These are phyloP conservation scores for Isatis lusitanica DNA, from an alignment of 441 rosid genomes.

Conservation along the genomic window DNA sequence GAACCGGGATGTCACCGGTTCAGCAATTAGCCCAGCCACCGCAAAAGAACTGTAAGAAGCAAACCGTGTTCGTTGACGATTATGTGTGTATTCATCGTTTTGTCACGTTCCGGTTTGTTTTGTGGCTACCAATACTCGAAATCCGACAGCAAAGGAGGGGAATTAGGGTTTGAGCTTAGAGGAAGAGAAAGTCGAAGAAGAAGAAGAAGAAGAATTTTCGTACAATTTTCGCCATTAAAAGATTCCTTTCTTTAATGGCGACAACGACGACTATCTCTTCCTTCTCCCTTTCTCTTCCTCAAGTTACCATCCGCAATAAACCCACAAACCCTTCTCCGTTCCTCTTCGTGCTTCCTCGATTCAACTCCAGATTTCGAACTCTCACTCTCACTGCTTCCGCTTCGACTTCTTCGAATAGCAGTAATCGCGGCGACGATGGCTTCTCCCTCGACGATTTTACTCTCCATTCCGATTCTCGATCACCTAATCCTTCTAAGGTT, in stretches of 20 bases:
- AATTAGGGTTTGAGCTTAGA: conserved; percentile 32
- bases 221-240: conserved; percentile 21
- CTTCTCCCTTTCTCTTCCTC: conserved; percentile 49
- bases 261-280: conserved; percentile 30
- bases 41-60: neutral
- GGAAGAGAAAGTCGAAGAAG: conserved; percentile 34
- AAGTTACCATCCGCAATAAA: conserved; percentile 18
- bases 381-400: conserved; percentile 42
- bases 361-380: conserved; percentile 34
- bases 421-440: conserved; percentile 31
- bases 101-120: conserved; percentile 28
- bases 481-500: conserved; percentile 47
- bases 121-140: conserved; percentile 31
- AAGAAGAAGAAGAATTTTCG: conserved; percentile 26
- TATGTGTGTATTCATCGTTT: neutral
- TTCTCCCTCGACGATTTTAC: conserved; percentile 51
- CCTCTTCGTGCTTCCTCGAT: conserved; percentile 30
- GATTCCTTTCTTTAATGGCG: conserved; percentile 20
- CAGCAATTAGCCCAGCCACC: neutral
- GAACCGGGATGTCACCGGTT: conserved; percentile 19
- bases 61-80: conserved; percentile 20
- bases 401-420: conserved; percentile 41
- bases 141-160: neutral
- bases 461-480: conserved; percentile 33
- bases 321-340: conserved; percentile 30